Percentiles rank a stretch among this genome's conserved stretches.
Conservation (phyloP, 768 basidiomycete species). For the Naganishia vaughanmartiniae region DNA sequence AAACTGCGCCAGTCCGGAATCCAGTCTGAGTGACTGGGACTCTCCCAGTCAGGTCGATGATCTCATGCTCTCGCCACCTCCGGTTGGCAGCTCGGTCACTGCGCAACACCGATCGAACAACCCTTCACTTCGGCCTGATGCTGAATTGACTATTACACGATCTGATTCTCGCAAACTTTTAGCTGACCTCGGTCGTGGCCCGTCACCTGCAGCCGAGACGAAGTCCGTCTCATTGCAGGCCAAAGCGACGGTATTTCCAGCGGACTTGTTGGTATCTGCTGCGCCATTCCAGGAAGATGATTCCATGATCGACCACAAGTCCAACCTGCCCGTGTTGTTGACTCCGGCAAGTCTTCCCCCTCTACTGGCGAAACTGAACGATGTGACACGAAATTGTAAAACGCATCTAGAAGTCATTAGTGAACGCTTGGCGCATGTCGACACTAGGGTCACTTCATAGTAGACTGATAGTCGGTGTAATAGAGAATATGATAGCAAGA, state of each 20-base stretch:
- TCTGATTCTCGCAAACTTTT: slow-evolving; percentile 27
- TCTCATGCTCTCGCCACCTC: background rate
- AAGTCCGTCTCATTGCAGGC: background rate
- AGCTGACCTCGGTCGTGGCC: slow-evolving; percentile 14
- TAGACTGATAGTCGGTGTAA: background rate
- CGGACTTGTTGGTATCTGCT: background rate
- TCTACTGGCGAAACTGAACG: slow-evolving; percentile 7
- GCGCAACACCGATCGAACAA: background rate
- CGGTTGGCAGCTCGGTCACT: background rate
- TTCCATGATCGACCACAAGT: background rate
- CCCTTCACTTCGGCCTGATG: background rate
- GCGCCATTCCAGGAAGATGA: background rate
- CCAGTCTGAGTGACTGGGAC: slow-evolving; percentile 28
- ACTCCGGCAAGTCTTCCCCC: slow-evolving; percentile 9
- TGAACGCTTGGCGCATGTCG: background rate
- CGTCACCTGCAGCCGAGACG: background rate
- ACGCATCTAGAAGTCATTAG: background rate
- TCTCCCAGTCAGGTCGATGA: background rate
- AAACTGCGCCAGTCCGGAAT: slow-evolving; percentile 2
- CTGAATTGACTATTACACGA: slow-evolving; percentile 16
- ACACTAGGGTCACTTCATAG: background rate
- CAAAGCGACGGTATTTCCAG: background rate
- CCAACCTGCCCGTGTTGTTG: background rate
- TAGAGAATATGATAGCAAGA: background rate
- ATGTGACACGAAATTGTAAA: slow-evolving; percentile 10